Evolutionary conservation across 1,284 basidiomycete species (phyloP), one percentile per base, ranked within the genome.

Genomic region (Cryptococcus depauperatus): DNA sequence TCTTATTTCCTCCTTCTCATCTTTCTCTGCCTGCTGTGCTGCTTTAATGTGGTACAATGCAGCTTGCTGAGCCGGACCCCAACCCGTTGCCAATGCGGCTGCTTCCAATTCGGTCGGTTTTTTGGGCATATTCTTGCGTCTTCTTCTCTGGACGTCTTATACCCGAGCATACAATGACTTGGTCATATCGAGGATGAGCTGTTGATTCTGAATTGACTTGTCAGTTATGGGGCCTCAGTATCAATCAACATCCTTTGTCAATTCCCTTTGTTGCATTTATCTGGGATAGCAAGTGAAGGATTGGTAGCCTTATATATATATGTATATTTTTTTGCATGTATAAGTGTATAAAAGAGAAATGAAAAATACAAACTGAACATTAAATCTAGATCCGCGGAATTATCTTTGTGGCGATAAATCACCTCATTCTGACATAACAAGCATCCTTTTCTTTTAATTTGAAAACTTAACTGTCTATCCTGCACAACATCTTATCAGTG

Each of bases 51-150:
- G 37, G 25, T 47, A 46, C 28, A 54, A 22, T 3, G 52, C 52
- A 4, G 52, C 52, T 41, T 54, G 52, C 16, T 44, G 42, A n/a
- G 46, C 43, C 2, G 46, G 46, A 11, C 42, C 47, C 46, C 49
- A 54, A 14, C 23, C 35, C 5, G 37, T 18, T 7, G 48, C 44
- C 4, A 51, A 38, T 13, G 49, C 48, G 5, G 48, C 52, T 3
- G 48, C 44, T 37, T 47, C 47, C 13, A 48, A 27, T 19, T 46
- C 44, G 10, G 48, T 50, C 6, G 45, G 44, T 22, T 47, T 50
- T 14, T 47, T 50, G 9, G 48, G 47, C 48, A 50, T 50, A 5
- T 39, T 30, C 29, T n/a, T 30, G 10, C n/a, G 29, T 30, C 29
- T 30, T 30, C 29, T 30, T 30, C 29, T n/a, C n/a, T 30, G 10